Evolutionary conservation across 768 basidiomycete species (phyloP), one percentile per base, ranked within the genome.

Genomic region (Astraeus odoratus): DNA sequence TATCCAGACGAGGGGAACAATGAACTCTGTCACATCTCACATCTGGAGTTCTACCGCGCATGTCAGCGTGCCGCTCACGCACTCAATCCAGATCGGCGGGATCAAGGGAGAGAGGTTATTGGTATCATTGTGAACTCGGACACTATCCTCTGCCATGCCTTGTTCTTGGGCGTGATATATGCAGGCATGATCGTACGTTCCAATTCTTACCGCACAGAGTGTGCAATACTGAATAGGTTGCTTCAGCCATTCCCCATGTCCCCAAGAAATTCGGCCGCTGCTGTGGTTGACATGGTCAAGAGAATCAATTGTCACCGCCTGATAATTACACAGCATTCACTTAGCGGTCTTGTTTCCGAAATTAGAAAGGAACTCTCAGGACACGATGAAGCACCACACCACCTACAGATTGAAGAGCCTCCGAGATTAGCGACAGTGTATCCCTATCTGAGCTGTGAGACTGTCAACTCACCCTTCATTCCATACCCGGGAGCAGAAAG

Each of bases 221-320:
- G 50, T 64, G 51, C 67, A 16, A 52, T 59, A 6, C 31, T 30
- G 24, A 19, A 20, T 3, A 8, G 3, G 9, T 12, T 12, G 7
- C 4, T 42, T 10, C 31, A 58, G 61, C 51, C 60, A n/a, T 73
- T 75, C 37, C 63, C 58, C 8, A 58, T 67, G 15, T 70, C 68
- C 0, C 56, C 67, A 1, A 51, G 70, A 46, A 76, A 74, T 54
- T 73, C 74, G 1, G 57, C 69, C 0, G 63, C 67, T 2, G 77
- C 75, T 0, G 25, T 65, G 8, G 40, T 51, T 2, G 40, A 46
- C 22, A 53, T 63, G 58, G 52, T 61, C 45, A 51, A 43, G 27
- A 57, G 44, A 44, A 51, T 49, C 1, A 46, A 46, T 15, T 61
- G 57, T n/a, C 40, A 49, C 4, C 51, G 42, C 25, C 50, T 63